A percentile compares a stretch with the other conserved stretches of the same genome.
Conservation (phyloP, 1,284 basidiomycete species). For the Macrocystidia cucumis region DNA sequence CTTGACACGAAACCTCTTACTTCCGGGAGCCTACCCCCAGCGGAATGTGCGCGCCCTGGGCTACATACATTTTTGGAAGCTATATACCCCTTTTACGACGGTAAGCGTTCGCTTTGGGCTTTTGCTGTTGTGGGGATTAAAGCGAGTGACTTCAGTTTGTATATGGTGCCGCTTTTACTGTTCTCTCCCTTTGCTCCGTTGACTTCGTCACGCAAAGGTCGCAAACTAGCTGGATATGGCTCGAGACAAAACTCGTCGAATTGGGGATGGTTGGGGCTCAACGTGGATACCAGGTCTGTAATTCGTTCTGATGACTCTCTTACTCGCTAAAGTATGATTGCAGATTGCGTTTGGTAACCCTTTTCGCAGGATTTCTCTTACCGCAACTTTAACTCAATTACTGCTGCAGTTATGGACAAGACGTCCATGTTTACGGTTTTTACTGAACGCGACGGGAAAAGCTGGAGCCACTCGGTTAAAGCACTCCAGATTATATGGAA, state of each 20-base stretch:
- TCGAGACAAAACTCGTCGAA: constrained; percentile 87
- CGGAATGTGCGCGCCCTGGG: constrained; percentile 75
- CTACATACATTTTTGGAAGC: constrained; percentile 80
- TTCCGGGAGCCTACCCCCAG: constrained; percentile 67
- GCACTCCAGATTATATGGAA: constrained; percentile 86
- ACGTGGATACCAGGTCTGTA: constrained; percentile 60
- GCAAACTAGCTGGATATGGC: constrained; percentile 87
- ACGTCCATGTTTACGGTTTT: constrained; percentile 89
- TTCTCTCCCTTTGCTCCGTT: constrained; percentile 2
- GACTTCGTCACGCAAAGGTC: constrained; percentile 38
- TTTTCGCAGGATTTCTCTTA: not conserved
- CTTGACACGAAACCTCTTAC: constrained; percentile 79
- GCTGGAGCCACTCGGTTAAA: constrained; percentile 78
- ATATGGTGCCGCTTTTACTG: constrained; percentile 48
- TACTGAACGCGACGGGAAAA: constrained; percentile 62
- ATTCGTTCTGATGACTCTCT: not conserved
- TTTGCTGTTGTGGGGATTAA: constrained; percentile 1
- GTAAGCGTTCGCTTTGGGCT: constrained; percentile 18
- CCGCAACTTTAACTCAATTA: constrained; percentile 1
- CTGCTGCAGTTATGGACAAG: constrained; percentile 66
- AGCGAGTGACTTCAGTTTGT: constrained; percentile 37
- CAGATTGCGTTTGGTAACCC: constrained; percentile 52
- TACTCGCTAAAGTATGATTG: not conserved
- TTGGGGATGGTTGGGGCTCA: constrained; percentile 76
- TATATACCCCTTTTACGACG: constrained; percentile 78